These are phyloP conservation scores for Pascua guehoae DNA, from an alignment of 1,284 basidiomycete genomes.

Conservation along the genomic window DNA sequence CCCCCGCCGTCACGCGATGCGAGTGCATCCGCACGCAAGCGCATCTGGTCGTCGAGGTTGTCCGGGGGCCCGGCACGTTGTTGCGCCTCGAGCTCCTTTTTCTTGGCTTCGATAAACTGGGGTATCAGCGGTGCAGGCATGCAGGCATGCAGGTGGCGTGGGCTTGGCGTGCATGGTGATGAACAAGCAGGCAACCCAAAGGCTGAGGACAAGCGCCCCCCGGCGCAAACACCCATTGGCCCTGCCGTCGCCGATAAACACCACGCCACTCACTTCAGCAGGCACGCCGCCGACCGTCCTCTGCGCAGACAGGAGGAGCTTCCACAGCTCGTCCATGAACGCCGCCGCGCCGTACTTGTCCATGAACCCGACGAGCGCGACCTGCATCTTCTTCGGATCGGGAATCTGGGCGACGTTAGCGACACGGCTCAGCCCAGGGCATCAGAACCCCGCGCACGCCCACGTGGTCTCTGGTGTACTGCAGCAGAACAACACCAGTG, in stretches of 20 bases:
- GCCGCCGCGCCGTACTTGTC: slow-evolving; percentile 60
- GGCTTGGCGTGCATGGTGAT: no score
- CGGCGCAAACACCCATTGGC: no score
- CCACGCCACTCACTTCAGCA: slow-evolving; percentile 52
- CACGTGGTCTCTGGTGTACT: background rate
- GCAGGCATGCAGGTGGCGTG: background rate
- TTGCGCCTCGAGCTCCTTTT: slow-evolving; percentile 80
- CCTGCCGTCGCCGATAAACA: background rate
- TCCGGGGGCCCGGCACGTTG: slow-evolving; percentile 54
- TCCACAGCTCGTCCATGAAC: slow-evolving; percentile 90
- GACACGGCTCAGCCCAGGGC: no score
- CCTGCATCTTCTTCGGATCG: slow-evolving; percentile 93
- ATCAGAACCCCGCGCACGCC: no score
- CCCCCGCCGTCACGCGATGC: slow-evolving; percentile 2
- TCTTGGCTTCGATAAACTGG: slow-evolving; percentile 87
- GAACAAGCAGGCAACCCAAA: no score
- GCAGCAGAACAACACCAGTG: background rate
- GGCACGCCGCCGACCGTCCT: slow-evolving; percentile 84
- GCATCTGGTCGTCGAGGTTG: slow-evolving; percentile 16
- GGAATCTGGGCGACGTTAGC: slow-evolving; percentile 59
- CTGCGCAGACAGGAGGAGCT: slow-evolving; percentile 83
- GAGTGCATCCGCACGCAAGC: slow-evolving; percentile 11
- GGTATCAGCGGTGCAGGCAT: background rate
- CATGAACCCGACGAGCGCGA: slow-evolving; percentile 87
- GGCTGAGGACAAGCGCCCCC: no score